These are phyloP conservation scores for Strobilomyces dryophilus DNA, from an alignment of 768 basidiomycete genomes.

Conservation along the genomic window DNA sequence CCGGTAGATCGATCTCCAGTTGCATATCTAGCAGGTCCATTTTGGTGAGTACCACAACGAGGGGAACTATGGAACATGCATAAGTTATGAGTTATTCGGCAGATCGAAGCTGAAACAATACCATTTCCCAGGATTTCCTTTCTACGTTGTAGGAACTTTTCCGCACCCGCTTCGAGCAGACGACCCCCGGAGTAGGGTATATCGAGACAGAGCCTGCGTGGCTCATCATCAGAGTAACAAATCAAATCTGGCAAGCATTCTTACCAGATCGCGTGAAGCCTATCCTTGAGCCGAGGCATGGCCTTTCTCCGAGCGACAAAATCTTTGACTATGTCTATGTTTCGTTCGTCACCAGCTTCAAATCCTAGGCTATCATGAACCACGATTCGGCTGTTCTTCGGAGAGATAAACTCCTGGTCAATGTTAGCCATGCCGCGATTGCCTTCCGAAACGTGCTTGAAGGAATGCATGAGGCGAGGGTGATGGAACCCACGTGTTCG, in stretches of 20 bases:
- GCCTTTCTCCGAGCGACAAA: constrained; percentile 6
- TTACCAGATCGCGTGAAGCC: constrained; percentile 16
- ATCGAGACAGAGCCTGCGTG: constrained; percentile 15
- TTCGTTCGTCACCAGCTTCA: constrained; percentile 7
- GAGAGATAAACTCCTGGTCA: constrained; percentile 12
- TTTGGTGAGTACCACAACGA: constrained; percentile 17
- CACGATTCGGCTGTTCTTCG: constrained; percentile 11
- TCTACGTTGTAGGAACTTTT: constrained; percentile 5
- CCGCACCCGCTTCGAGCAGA: constrained; percentile 13
- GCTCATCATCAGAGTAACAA: not conserved
- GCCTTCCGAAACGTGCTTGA: constrained; percentile 1
- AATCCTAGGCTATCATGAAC: constrained; percentile 18
- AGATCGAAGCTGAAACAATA: not conserved
- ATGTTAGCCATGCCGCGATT: constrained; percentile 9
- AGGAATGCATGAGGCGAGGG: not conserved
- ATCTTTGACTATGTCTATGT: constrained; percentile 1
- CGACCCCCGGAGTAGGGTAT: constrained; percentile 11
- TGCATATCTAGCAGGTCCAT: constrained; percentile 4
- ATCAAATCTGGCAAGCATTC: not conserved
- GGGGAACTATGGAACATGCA: not conserved
- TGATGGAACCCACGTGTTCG: not conserved
- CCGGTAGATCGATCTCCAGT: constrained; percentile 1
- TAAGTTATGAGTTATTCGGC: not conserved
- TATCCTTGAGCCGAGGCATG: constrained; percentile 1
- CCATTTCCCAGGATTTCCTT: constrained; percentile 6